Evolutionary conservation across 1,284 basidiomycete species (phyloP), one percentile per base, ranked within the genome.

Genomic region (Ustilago cynodontis): DNA sequence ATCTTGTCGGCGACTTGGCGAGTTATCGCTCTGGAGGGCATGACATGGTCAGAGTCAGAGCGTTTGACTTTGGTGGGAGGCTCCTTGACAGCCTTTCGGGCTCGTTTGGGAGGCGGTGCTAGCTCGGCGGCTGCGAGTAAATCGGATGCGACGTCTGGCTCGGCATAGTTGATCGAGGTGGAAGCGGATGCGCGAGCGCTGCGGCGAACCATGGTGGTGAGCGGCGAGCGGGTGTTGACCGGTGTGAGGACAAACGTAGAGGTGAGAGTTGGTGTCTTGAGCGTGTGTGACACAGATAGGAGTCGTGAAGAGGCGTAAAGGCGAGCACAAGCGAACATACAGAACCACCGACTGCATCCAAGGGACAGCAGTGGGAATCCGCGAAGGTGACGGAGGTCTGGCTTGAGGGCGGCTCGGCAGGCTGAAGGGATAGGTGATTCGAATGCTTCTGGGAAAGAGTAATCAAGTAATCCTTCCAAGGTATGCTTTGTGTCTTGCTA

Each of bases 131-230:
- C 9, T 10, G 28, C 55, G 16, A 20, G 35, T 10, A 24, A 10
- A 10, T 47, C 60, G 10, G 41, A 20, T 11, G 57, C 33, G 7
- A 65, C 50, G 18, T 65, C 69, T 10, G 69, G 50, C 28, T 72
- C 65, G 2, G 60, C 70, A 52, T 72, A 72, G 65, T 37, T 66
- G 51, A 64, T 52, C 0, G 60, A 13, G 5, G 56, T 53, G n/a
- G 63, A 62, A 26, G 68, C 68, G 1, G 70, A 72, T 41, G 70
- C 60, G 16, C 70, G 70, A 11, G 60, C 65, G 49, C 70, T 72
- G 26, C 70, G 55, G 18, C 70, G 70, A 11, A 65, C 70, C 70
- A 72, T 72, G 9, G 37, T 64, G 5, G 26, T 7, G 33, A 29
- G 3, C 5, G 57, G 56, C 8, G 7, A 1, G 26, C 29, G 31